These are phyloP conservation scores for Metarhizium brunneum DNA, from an alignment of 2,329 filamentous ascomycete genomes.

Conservation along the genomic window DNA sequence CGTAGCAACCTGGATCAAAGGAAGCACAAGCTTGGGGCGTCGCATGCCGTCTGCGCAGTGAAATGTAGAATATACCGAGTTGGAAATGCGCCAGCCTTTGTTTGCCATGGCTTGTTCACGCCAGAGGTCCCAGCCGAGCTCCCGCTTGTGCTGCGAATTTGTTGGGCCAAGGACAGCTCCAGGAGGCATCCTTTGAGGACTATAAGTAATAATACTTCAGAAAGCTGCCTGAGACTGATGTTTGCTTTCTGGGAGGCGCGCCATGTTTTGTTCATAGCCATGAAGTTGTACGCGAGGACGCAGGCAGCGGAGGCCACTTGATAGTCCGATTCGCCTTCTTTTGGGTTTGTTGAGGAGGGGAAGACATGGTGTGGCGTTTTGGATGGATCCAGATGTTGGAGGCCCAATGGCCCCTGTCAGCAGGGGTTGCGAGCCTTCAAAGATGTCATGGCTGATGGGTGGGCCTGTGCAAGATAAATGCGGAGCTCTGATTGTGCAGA, in stretches of 20 bases:
- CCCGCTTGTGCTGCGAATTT: neutral
- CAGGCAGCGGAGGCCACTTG: neutral
- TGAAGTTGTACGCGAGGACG: too few relatives aligned
- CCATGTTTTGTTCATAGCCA: neutral
- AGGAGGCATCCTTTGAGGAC: neutral
- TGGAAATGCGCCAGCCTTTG: too few relatives aligned
- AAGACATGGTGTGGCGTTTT: neutral
- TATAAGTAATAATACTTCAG: too few relatives aligned
- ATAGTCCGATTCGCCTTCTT: neutral
- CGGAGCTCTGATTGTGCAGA: too few relatives aligned
- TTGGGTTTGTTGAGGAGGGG: conserved; percentile 1
- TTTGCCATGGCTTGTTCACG: neutral
- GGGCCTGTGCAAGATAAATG: neutral
- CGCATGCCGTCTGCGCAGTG: too few relatives aligned
- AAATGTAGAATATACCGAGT: too few relatives aligned
- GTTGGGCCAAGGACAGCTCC: neutral
- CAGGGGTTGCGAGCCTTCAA: neutral
- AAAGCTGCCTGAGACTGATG: too few relatives aligned
- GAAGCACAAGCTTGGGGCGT: too few relatives aligned
- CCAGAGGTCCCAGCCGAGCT: neutral
- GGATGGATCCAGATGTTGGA: neutral
- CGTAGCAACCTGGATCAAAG: too few relatives aligned
- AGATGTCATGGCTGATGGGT: neutral
- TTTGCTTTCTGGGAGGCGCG: neutral
- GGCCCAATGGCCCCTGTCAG: neutral